A percentile compares a stretch with the other conserved stretches of the same genome.
Conservation (phyloP, 768 basidiomycete species). For the Russula ochroleuca region DNA sequence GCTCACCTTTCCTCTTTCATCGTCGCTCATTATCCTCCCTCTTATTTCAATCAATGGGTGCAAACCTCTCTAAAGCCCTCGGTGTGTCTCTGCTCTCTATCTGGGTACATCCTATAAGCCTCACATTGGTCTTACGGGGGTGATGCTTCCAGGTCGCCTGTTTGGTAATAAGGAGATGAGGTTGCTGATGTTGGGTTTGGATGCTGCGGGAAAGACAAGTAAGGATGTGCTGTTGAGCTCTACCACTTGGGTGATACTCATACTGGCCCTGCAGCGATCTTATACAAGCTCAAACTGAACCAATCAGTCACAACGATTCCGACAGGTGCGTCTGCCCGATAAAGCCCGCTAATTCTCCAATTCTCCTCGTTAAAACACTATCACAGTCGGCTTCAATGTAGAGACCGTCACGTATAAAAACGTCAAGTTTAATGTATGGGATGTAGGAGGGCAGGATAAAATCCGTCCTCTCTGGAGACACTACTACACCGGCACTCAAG, state of each 20-base stretch:
- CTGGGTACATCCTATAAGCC: constrained; percentile 6
- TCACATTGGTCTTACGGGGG: constrained; percentile 7
- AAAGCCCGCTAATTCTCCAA: background rate
- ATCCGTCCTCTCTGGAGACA: constrained; percentile 98
- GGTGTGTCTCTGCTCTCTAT: constrained; percentile 40
- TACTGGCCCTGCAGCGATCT: constrained; percentile 61
- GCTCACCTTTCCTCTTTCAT: constrained; percentile 30
- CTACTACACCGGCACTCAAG: constrained; percentile 98
- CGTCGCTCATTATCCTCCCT: constrained; percentile 60
- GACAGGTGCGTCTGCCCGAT: constrained; percentile 55
- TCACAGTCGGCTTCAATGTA: constrained; percentile 94
- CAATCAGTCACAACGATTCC: constrained; percentile 99
- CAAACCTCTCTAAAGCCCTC: constrained; percentile 81
- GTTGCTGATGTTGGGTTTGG: constrained; percentile 92
- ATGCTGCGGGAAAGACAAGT: constrained; percentile 99
- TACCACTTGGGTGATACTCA: constrained; percentile 2
- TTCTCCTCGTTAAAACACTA: background rate
- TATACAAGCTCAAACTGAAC: constrained; percentile 98
- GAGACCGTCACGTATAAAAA: constrained; percentile 99
- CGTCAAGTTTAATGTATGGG: constrained; percentile 93
- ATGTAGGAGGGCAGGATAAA: constrained; percentile 99
- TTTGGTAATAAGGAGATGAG: constrained; percentile 99
- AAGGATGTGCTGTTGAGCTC: constrained; percentile 32
- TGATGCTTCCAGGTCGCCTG: constrained; percentile 63
- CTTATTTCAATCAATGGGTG: constrained; percentile 61